These are phyloP conservation scores for Cadophora luteo-olivacea DNA, from an alignment of 2,329 filamentous ascomycete species.

Conservation along the genomic window DNA sequence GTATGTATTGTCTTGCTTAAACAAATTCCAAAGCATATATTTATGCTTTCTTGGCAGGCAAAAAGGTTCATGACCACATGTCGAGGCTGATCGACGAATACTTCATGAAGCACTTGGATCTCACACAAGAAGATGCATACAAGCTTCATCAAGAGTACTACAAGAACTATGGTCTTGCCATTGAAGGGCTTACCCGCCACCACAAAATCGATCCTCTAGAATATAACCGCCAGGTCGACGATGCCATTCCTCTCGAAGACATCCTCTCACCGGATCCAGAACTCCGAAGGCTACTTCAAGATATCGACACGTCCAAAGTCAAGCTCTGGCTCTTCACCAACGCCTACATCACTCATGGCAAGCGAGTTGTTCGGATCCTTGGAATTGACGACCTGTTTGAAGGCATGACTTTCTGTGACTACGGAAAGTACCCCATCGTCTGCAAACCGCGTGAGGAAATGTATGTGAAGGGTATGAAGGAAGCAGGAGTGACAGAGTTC, in stretches of 20 bases:
- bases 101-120: conserved; percentile 69
- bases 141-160: conserved; percentile 91
- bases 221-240: conserved; percentile 94
- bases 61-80: conserved; percentile 89
- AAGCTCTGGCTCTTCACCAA: conserved; percentile 96
- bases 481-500: conserved; percentile 73
- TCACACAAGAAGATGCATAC: conserved; percentile 79
- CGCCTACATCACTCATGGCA: conserved; percentile 88
- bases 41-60: conserved; percentile 53
- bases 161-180: conserved; percentile 93
- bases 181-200: conserved; percentile 91
- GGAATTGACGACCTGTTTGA: conserved; percentile 90
- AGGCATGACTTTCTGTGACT: conserved; percentile 94
- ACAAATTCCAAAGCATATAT: background rate
- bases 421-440: conserved; percentile 72
- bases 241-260: conserved; percentile 85
- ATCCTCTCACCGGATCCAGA: conserved; percentile 81
- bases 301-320: conserved; percentile 84
- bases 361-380: conserved; percentile 80
- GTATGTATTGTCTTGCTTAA: conserved; percentile 57
- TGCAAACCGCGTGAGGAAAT: conserved; percentile 88
- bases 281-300: conserved; percentile 77
- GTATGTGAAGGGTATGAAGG: conserved; percentile 87
- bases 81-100: conserved; percentile 72
- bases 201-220: conserved; percentile 95